A percentile compares a stretch with the other conserved stretches of the same genome.
Conservation (phyloP, 768 basidiomycete genomes). For the Phaffia tasmanica region DNA sequence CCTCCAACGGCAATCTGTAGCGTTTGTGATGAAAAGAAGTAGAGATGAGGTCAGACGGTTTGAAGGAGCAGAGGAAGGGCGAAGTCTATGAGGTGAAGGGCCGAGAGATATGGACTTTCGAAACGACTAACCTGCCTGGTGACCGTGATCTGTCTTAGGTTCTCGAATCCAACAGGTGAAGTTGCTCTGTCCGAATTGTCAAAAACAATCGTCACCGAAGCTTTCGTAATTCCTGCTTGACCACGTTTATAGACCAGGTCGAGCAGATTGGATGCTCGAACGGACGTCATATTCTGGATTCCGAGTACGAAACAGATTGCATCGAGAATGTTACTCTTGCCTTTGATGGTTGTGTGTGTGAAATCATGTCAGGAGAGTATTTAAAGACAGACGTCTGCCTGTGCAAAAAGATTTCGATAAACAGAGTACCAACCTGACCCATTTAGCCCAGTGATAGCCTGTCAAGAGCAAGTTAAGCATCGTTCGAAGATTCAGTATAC, state of each 20-base stretch:
- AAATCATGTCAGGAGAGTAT: slow-evolving; percentile 39
- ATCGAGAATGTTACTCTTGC: slow-evolving; percentile 98
- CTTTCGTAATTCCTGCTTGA: slow-evolving; percentile 91
- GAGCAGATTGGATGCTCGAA: slow-evolving; percentile 88
- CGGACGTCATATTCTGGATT: slow-evolving; percentile 91
- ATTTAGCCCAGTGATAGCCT: slow-evolving; percentile 66
- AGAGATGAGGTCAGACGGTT: not conserved
- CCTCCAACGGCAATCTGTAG: slow-evolving; percentile 81
- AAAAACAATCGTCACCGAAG: slow-evolving; percentile 96
- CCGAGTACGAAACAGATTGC: slow-evolving; percentile 98
- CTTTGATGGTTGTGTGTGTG: slow-evolving; percentile 33
- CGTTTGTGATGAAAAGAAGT: not conserved
- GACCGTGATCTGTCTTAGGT: slow-evolving; percentile 80
- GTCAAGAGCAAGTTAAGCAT: not conserved
- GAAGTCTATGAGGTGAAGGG: not conserved
- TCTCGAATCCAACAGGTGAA: slow-evolving; percentile 71
- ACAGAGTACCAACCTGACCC: slow-evolving; percentile 31
- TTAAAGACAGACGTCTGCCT: not conserved
- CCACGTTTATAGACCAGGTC: slow-evolving; percentile 99
- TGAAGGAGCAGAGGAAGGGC: not conserved
- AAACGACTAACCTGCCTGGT: slow-evolving; percentile 71
- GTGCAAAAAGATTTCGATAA: not conserved
- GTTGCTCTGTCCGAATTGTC: slow-evolving; percentile 84
- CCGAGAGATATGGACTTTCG: not conserved
- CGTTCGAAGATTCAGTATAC: not conserved